Percentiles rank a stretch among this genome's conserved stretches.
These are phyloP conservation scores for Boletus huronensis DNA, from an alignment of 768 basidiomycete species.

Conservation along the genomic window DNA sequence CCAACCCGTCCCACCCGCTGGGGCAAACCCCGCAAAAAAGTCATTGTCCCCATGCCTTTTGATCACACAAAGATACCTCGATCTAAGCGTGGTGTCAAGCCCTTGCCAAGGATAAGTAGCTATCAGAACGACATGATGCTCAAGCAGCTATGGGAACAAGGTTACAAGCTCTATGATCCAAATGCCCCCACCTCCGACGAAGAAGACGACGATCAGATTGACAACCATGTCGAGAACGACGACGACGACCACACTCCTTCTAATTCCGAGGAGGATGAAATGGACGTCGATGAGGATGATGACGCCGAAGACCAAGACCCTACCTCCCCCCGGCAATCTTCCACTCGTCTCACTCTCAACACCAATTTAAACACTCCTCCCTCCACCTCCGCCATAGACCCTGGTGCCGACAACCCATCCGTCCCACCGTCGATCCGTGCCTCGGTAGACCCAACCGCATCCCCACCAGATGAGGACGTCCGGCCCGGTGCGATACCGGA, in stretches of 20 bases:
- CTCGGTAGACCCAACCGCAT: conserved; percentile 18
- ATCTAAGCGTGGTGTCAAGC: conserved; percentile 14
- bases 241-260: conserved; percentile 9
- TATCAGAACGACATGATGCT: background rate
- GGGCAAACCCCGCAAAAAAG: conserved; percentile 5
- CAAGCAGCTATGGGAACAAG: conserved; percentile 16
- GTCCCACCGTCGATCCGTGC: conserved; percentile 19
- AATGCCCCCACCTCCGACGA: conserved; percentile 22
- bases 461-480: conserved; percentile 17
- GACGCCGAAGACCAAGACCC: conserved; percentile 28
- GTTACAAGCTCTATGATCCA: conserved; percentile 18
- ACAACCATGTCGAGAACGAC: conserved; percentile 1
- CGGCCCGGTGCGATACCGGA: conserved; percentile 21
- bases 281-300: conserved; percentile 33
- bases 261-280: conserved; percentile 22
- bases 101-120: background rate
- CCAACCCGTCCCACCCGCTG: background rate
- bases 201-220: conserved; percentile 10
- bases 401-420: conserved; percentile 18
- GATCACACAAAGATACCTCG: conserved; percentile 14
- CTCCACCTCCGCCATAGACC: conserved; percentile 16
- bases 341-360: conserved; percentile 18
- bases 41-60: conserved; percentile 17
- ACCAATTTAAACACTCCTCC: conserved; percentile 10
- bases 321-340: conserved; percentile 22